Evolutionary conservation across 2,329 filamentous ascomycete genomes (phyloP), one percentile per base, ranked within the genome.

Genomic region (Pseudocercospora crystallina): DNA sequence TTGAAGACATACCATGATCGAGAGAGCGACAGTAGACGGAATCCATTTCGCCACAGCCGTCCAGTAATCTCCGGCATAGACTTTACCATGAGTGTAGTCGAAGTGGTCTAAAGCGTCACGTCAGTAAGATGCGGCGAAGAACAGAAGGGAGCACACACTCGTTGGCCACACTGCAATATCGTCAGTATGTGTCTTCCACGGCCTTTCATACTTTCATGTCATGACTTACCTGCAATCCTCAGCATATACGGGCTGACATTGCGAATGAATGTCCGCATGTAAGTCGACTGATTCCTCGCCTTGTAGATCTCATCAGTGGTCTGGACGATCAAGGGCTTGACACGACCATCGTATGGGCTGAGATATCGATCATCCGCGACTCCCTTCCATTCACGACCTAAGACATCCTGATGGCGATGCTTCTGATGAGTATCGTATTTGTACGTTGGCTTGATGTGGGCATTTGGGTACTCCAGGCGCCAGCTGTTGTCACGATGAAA

Each of bases 301-400:
- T 37, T 35, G 34, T 49, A 49, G 32, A 49, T 20, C 2, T 43
- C 47, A 44, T 49, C 47, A 8, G 47, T 49, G 1, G 33, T 29
- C n/a, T 49, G 47, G 2, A 49, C 47, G 13, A 43, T 37, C 26
- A 49, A 26, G 34, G 40, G 47, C 33, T 49, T 49, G 17, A 43
- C 47, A 8, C 35, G 33, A 9, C 40, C 47, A 13, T 44, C 47
- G 33, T 26, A 49, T 12, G 47, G 47, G 9, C 30, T 36, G 5
- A 49, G 39, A 15, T 49, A 49, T 32, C 47, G 40, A 44, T 49
- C 47, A 17, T 49, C 47, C n/a, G 40, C 31, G 32, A 38, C 14
- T 20, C 47, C 34, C 4, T 37, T 20, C 40, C 26, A 35, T 32
- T 44, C 35, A 32, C 47, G 47, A 13, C 47, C 47, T 13, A 49